Evolutionary conservation across 2,329 filamentous ascomycete species (phyloP), one percentile per base, ranked within the genome.

Genomic region (Dothiorella sarmentorum): DNA sequence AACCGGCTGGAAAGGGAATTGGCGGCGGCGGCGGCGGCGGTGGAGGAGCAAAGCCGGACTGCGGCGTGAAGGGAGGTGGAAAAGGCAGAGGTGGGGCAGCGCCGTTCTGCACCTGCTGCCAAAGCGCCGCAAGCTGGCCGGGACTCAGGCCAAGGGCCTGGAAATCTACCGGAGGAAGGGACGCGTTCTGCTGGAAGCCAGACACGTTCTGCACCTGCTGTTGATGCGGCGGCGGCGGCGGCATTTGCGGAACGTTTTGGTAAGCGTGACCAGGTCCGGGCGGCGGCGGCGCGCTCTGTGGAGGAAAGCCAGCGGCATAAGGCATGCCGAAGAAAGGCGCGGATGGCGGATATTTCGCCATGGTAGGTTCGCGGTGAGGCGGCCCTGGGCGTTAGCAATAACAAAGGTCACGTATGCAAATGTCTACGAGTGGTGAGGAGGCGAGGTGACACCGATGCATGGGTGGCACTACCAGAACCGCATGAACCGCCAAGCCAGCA

Each of bases 41-140:
- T 4, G 60, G 60, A 49, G 67, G 62, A 9, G 65, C 60, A 52
- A 67, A 63, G 13, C 18, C 49, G 47, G 67, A 44, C 59, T 59
- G 60, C 58, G 65, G 58, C 33, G 51, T 42, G 47, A 69, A 64
- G 22, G 65, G 68, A 22, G 71, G 61, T n/a, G 71, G 69, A 35
- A 74, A 62, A 10, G 62, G 61, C 38, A 64, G 62, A 18, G 61
- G 61, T 31, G 66, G 65, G 62, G 17, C 35, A 7, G 33, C 47
- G 10, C 27, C 58, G 58, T 26, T 53, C 38, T 62, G 43, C 69
- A 58, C 26, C 7, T 49, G 55, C 29, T 53, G 42, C 40, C 49
- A 49, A 37, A 59, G 33, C 29, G 33, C 53, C n/a, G 53, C 58
- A 24, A 58, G 22, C 22, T 51, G 61, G 31, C 33, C 45, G 5